phyloP scores from a whole-genome alignment of 768 basidiomycete species.

The Tylopilus sp. region DNA sequence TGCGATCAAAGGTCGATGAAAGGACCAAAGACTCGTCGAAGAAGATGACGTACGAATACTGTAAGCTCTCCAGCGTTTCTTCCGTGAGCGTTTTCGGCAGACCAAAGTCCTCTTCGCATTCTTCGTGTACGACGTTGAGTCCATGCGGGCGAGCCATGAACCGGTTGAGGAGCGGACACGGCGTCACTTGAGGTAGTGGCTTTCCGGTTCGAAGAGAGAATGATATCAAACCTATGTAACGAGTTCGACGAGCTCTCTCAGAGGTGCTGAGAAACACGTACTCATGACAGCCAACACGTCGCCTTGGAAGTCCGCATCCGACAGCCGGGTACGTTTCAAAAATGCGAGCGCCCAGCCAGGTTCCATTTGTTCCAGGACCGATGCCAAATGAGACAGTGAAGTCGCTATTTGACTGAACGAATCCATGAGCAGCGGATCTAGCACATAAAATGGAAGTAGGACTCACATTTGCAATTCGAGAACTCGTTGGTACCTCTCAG shows the following conservation, averaged over 20 bases:
- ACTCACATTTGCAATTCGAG: slow-evolving; percentile 67
- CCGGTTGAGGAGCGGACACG: slow-evolving; percentile 57
- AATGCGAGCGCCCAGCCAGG: slow-evolving; percentile 77
- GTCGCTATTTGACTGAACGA: slow-evolving; percentile 59
- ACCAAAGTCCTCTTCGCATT: slow-evolving; percentile 72
- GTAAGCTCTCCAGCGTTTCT: slow-evolving; percentile 71
- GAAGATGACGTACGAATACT: slow-evolving; percentile 61
- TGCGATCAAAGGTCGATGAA: slow-evolving; percentile 19
- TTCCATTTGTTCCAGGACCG: slow-evolving; percentile 68
- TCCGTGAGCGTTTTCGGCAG: slow-evolving; percentile 67
- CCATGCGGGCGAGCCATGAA: slow-evolving; percentile 51
- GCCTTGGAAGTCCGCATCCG: slow-evolving; percentile 80
- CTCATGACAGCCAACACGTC: slow-evolving; percentile 82
- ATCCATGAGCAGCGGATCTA: slow-evolving; percentile 1
- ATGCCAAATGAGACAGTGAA: slow-evolving; percentile 69
- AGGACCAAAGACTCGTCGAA: not conserved
- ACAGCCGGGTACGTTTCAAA: slow-evolving; percentile 66
- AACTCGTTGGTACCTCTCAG: slow-evolving; percentile 68
- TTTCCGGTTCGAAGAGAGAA: slow-evolving; percentile 73
- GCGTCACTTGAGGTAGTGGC: slow-evolving; percentile 87
- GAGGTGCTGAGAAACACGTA: slow-evolving; percentile 28
- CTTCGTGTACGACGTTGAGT: slow-evolving; percentile 65
- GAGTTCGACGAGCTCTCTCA: not conserved
- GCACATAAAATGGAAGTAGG: too few species aligned
- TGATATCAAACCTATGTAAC: slow-evolving; percentile 64